Base-by-base conservation (phyloP, 2,329 filamentous ascomycete genomes). In the Diaporthe sp. region DNA sequence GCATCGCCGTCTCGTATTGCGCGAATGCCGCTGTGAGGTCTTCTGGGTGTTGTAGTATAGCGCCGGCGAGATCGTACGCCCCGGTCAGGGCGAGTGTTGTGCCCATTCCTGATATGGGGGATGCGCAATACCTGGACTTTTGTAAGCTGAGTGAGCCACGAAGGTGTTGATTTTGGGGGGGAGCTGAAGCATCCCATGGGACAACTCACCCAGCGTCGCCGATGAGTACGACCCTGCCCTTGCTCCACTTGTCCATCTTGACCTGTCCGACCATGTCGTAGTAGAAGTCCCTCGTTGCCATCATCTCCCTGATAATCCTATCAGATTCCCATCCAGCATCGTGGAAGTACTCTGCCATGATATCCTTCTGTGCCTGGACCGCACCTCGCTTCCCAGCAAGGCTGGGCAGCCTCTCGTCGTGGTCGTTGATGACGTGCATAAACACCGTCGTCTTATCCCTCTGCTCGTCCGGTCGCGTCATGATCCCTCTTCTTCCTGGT, bases 11-110 rank as follows among this genome's bases (percentile, higher is more conserved):
- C 73, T 88, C 85, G 56, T 89, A 89, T 5, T 77, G 76, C 5
- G 78, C 76, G 8, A 85, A 78, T 2, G 81, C 85, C 8, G 78
- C 78, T 1, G 75, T 30, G 15, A 82, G 71, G 53, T 81, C 77
- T 15, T 75, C 39, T 0, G 76, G 75, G 30, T 79, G 75, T 15
- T 75, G 75, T 17, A 75, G 72, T n/a, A 88, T 79, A 61, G 86
- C 85, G 3, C 87, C 86, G 0, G 88, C 88, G 1, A 91, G 82
- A 0, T 88, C 81, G 76, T 89, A 89, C 1, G 87, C 88, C 2
- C 85, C 85, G 1, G 84, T 78, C 30, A 90, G 75, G 2, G 85
- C 85, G 4, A 84, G 76, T 3, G 83, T 85, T 2, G 86, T 88
- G 19, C 88, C 88, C 81, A 87, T 85, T 0, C 88, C 88, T 0